Conservation (phyloP, 257 asterid genomes). For the Thymus quinquecostatus region DNA sequence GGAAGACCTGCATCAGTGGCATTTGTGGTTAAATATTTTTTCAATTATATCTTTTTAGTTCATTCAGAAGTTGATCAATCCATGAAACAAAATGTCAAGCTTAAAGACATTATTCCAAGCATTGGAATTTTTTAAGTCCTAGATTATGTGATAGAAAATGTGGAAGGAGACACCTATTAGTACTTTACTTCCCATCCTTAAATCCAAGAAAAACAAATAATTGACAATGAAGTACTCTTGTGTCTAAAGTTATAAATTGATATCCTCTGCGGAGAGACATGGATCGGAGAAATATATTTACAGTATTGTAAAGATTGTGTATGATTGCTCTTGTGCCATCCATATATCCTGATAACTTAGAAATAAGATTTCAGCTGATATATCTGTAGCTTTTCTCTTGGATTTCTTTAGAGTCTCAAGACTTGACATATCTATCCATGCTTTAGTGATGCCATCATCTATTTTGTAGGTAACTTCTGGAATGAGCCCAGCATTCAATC, state of each 20-base stretch:
- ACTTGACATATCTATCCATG: conserved; percentile 2
- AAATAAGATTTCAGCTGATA: background rate
- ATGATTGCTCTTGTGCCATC: background rate
- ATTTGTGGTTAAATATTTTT: too few species aligned
- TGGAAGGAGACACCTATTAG: too few species aligned
- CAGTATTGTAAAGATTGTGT: background rate
- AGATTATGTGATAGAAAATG: too few species aligned
- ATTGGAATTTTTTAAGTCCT: too few species aligned
- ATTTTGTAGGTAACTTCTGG: conserved; percentile 80
- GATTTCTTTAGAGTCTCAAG: conserved; percentile 11
- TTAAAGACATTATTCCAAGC: too few species aligned
- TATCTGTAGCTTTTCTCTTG: background rate
- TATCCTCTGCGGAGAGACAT: conserved; percentile 1
- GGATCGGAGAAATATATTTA: background rate
- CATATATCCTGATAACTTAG: background rate
- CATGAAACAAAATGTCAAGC: too few species aligned
- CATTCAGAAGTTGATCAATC: too few species aligned
- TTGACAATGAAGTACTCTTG: too few species aligned
- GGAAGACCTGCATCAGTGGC: conserved; percentile 9
- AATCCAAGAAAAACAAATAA: too few species aligned
- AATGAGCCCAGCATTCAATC: conserved; percentile 88
- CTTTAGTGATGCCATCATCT: conserved; percentile 23
- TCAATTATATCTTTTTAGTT: too few species aligned
- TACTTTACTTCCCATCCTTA: too few species aligned
- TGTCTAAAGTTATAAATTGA: background rate